Evolutionary conservation across 2,329 filamentous ascomycete species (phyloP).

Genomic region (Seiridium cupressi): DNA sequence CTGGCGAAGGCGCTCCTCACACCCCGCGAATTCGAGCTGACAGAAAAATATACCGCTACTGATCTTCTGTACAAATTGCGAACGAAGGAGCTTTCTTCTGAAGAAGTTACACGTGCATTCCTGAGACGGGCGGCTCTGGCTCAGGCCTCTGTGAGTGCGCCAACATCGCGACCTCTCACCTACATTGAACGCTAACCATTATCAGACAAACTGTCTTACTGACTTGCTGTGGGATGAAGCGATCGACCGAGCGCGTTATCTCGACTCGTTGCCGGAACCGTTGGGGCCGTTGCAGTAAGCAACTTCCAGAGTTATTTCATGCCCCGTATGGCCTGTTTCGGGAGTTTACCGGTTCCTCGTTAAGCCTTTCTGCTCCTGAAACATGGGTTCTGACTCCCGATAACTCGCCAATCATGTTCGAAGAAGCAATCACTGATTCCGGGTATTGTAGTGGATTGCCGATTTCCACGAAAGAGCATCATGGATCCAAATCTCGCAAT

Average conservation of each 20-base stretch:
- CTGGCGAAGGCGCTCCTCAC: neutral
- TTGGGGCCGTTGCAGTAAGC: slow-evolving; percentile 21
- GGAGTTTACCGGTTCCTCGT: too few relatives aligned
- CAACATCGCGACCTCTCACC: neutral
- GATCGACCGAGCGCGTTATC: slow-evolving; percentile 19
- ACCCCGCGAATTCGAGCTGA: neutral
- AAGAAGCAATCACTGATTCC: too few relatives aligned
- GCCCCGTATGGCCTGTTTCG: too few relatives aligned
- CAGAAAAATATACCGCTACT: neutral
- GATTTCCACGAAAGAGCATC: slow-evolving; percentile 51
- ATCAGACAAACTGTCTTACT: slow-evolving; percentile 21
- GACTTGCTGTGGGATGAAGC: slow-evolving; percentile 21
- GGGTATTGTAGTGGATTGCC: slow-evolving; percentile 16
- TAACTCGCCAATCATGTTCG: too few relatives aligned
- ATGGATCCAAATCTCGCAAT: slow-evolving; percentile 32
- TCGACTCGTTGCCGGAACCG: slow-evolving; percentile 18
- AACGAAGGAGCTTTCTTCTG: slow-evolving; percentile 38
- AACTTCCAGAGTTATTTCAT: too few relatives aligned
- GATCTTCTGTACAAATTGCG: slow-evolving; percentile 42
- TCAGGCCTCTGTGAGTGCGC: slow-evolving; percentile 33
- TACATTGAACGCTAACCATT: neutral
- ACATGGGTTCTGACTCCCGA: too few relatives aligned
- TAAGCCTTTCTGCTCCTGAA: too few relatives aligned
- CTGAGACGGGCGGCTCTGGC: slow-evolving; percentile 53
- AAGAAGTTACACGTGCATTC: slow-evolving; percentile 49